Percentiles rank a stretch among this genome's conserved stretches.
Evolutionary conservation across 345 rosid genomes (phyloP).

Genomic region (Mallotus nudiflorus): DNA sequence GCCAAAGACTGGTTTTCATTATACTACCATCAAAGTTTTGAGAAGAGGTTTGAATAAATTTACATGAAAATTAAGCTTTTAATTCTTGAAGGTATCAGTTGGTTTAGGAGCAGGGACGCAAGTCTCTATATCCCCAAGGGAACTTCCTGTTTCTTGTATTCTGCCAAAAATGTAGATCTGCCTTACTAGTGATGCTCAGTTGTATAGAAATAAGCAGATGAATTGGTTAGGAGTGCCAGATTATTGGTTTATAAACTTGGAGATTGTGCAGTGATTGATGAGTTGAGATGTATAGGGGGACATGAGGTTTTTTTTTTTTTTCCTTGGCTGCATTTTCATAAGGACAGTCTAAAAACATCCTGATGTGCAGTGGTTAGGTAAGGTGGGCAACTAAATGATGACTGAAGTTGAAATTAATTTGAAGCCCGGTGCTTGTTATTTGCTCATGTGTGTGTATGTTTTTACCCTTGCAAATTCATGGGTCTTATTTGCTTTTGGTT

Average conservation of each 20-base stretch:
- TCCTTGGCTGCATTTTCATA: not conserved
- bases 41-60: not conserved
- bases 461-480: too few species aligned
- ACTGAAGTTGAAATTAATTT: not conserved
- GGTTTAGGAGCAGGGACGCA: not conserved
- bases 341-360: not conserved
- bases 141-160: not conserved
- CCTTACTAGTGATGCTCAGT: not conserved
- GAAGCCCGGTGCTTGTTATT: not conserved
- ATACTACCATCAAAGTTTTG: not conserved
- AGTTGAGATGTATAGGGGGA: not conserved
- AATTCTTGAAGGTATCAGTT: not conserved
- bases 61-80: not conserved
- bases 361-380: not conserved
- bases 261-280: not conserved
- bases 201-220: not conserved
- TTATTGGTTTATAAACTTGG: not conserved
- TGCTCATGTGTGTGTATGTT: too few species aligned
- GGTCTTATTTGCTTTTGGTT: not conserved
- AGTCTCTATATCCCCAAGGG: not conserved
- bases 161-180: not conserved
- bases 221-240: not conserved
- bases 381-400: not conserved
- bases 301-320: too few species aligned
- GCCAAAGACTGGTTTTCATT: not conserved